These are phyloP conservation scores for Solanum habrochaites DNA, from an alignment of 257 asterid genomes.

Conservation along the genomic window DNA sequence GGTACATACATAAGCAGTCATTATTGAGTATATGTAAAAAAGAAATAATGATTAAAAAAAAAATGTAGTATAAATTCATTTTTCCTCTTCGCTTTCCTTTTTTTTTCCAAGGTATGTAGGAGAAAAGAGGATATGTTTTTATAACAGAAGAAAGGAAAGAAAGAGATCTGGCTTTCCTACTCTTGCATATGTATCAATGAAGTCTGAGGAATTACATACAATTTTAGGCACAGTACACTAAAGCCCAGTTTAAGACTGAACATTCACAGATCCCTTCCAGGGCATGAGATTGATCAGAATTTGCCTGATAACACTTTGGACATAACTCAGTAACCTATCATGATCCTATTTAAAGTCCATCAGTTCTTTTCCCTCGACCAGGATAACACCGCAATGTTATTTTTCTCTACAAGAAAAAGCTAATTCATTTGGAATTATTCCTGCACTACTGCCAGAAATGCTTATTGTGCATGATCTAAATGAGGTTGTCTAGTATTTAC, in stretches of 20 bases:
- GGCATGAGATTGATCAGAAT: neutral
- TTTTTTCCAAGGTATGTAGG: neutral
- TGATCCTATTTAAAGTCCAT: neutral
- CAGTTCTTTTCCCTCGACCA: neutral
- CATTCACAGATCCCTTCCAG: neutral
- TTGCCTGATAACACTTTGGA: neutral
- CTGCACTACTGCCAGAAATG: neutral
- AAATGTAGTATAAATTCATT: neutral
- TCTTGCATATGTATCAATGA: neutral
- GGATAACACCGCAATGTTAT: neutral
- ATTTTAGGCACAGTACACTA: neutral
- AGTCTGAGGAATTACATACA: neutral
- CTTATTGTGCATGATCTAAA: neutral
- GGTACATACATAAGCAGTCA: slow-evolving; percentile 1
- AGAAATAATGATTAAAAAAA: too few relatives aligned
- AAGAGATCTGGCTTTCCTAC: neutral
- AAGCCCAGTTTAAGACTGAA: neutral
- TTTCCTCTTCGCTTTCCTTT: neutral
- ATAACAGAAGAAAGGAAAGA: neutral
- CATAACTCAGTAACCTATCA: neutral
- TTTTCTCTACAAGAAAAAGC: neutral
- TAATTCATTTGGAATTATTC: neutral
- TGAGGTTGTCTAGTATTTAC: neutral
- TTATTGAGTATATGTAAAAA: neutral
- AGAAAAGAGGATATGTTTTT: neutral